phyloP scores from a whole-genome alignment of 345 rosid genomes.

The Clausena lansium region DNA sequence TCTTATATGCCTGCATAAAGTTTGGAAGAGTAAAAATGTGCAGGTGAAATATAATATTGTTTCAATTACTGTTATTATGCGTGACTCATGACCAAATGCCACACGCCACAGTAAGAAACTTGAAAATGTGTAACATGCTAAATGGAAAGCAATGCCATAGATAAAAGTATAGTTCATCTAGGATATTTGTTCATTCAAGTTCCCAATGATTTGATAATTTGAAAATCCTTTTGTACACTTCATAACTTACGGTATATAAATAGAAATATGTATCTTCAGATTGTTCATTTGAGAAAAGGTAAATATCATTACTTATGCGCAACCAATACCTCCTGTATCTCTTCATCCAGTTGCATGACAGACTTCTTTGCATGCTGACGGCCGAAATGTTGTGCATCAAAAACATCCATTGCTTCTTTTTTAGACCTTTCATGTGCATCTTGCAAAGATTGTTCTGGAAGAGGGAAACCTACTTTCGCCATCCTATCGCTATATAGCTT shows the following conservation, averaged over 20 bases:
- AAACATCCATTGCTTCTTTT: conserved; percentile 57
- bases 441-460: conserved; percentile 60
- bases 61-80: neutral
- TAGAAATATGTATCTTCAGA: neutral
- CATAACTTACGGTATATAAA: neutral
- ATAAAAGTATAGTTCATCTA: neutral
- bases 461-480: conserved; percentile 61
- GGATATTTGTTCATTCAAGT: neutral
- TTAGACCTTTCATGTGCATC: conserved; percentile 62
- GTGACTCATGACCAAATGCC: neutral
- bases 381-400: conserved; percentile 94
- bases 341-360: conserved; percentile 72
- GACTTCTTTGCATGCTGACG: conserved; percentile 90
- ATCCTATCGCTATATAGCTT: conserved; percentile 75
- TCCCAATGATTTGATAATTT: neutral
- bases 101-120: neutral
- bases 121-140: neutral
- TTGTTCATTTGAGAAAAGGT: neutral
- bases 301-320: neutral
- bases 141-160: neutral
- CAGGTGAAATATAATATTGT: conserved; percentile 3
- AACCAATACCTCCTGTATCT: conserved; percentile 68
- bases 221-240: neutral
- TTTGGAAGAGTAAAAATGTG: conserved; percentile 17
- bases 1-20: conserved; percentile 60